Conservation (phyloP, 805 yeast genomes). For the Saturnispora dispora region DNA sequence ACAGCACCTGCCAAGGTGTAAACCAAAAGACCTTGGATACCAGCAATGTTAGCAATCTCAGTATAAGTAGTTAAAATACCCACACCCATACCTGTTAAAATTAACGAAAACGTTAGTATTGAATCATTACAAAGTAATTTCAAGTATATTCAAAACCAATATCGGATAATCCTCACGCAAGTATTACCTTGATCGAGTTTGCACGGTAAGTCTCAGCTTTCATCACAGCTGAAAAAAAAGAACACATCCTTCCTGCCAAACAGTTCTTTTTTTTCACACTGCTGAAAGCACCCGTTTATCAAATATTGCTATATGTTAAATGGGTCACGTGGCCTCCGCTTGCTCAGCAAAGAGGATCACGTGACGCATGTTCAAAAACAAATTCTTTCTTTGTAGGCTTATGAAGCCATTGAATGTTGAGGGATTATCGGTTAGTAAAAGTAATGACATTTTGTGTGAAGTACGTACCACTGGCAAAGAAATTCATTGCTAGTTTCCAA, state of each 20-base stretch:
- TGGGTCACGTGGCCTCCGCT: background rate
- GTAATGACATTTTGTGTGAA: conserved; percentile 2
- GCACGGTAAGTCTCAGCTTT: conserved; percentile 71
- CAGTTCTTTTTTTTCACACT: background rate
- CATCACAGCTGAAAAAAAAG: conserved; percentile 45
- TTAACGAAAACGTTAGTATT: conserved; percentile 10
- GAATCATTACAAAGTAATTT: background rate
- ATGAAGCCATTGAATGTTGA: background rate
- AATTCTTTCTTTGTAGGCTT: too few relatives aligned
- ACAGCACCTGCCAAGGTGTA: conserved; percentile 73
- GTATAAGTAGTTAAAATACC: conserved; percentile 83
- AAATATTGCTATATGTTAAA: conserved; percentile 19
- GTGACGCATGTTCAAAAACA: too few relatives aligned
- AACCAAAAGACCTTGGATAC: conserved; percentile 78
- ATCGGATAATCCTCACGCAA: conserved; percentile 65
- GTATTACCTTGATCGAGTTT: conserved; percentile 75
- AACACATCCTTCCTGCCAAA: background rate
- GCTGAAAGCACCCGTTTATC: conserved; percentile 38
- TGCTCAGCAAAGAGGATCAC: too few relatives aligned
- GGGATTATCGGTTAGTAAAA: conserved; percentile 6
- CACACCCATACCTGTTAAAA: conserved; percentile 67
- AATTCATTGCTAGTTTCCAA: conserved; percentile 75
- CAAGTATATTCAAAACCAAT: conserved; percentile 20
- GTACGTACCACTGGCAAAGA: conserved; percentile 81
- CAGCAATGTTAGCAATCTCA: conserved; percentile 76